Conservation (phyloP, 345 rosid species). For the Streptanthus diversifolius region DNA sequence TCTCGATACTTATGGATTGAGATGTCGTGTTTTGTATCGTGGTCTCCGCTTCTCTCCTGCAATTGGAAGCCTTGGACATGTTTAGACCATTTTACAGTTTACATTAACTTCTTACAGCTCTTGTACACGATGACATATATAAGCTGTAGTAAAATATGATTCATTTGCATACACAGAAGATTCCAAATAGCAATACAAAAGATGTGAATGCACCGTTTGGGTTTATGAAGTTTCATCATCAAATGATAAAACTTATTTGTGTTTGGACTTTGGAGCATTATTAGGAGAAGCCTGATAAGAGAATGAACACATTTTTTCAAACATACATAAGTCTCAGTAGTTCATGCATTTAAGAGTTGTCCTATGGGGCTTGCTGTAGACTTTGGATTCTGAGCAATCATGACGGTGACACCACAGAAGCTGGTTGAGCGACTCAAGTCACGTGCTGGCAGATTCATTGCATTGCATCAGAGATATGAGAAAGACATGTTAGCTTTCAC, state of each 20-base stretch:
- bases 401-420: slow-evolving; percentile 93
- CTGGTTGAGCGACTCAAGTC: slow-evolving; percentile 85
- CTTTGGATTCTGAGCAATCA: slow-evolving; percentile 86
- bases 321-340: slow-evolving; percentile 25
- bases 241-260: neutral
- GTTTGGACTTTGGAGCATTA: neutral
- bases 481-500: slow-evolving; percentile 97
- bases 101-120: neutral
- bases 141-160: neutral
- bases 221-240: neutral
- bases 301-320: neutral
- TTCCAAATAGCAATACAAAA: neutral
- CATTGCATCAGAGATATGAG: slow-evolving; percentile 93
- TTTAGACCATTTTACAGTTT: slow-evolving; percentile 34
- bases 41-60: slow-evolving; percentile 74
- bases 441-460: slow-evolving; percentile 69
- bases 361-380: slow-evolving; percentile 89
- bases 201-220: neutral
- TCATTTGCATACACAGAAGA: slow-evolving; percentile 5
- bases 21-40: slow-evolving; percentile 82
- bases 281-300: neutral
- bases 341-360: slow-evolving; percentile 75
- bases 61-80: slow-evolving; percentile 84
- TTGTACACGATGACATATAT: neutral
- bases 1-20: slow-evolving; percentile 74